Evolutionary conservation across 169 alveolate genomes (phyloP).

Genomic region (Fabrea salina): DNA sequence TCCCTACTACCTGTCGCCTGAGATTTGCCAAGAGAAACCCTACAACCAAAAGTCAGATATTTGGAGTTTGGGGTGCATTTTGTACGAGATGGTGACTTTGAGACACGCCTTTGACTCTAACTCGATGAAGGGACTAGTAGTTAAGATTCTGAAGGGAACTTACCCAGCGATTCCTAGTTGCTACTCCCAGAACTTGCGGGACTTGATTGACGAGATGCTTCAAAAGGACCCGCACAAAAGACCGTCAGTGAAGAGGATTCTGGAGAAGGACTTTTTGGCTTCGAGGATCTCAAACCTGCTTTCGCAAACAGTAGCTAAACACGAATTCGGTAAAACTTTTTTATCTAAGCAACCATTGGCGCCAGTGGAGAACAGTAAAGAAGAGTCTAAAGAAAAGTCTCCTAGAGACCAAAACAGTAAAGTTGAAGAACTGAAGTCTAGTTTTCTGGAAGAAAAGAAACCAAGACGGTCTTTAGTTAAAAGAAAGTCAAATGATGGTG

Average conservation of each 20-base stretch:
- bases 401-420: neutral
- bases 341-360: constrained; percentile 24
- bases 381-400: neutral
- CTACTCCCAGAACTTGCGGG: constrained; percentile 62
- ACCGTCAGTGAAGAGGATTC: constrained; percentile 67
- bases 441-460: neutral
- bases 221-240: constrained; percentile 76
- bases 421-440: neutral
- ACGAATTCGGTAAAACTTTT: constrained; percentile 30
- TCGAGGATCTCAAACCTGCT: constrained; percentile 34
- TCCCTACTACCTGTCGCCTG: constrained; percentile 99
- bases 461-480: neutral
- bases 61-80: constrained; percentile 97
- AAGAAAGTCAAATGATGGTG: neutral
- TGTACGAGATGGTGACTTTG: constrained; percentile 86
- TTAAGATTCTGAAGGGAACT: constrained; percentile 75
- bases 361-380: neutral
- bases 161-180: constrained; percentile 69
- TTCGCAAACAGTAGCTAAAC: constrained; percentile 37
- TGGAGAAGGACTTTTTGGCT: constrained; percentile 64
- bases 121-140: constrained; percentile 68
- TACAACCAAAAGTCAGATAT: constrained; percentile 98
- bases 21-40: constrained; percentile 96
- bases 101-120: constrained; percentile 88
- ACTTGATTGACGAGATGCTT: constrained; percentile 74